Conservation (phyloP, 345 rosid species). For the Fremontodendron californicum region DNA sequence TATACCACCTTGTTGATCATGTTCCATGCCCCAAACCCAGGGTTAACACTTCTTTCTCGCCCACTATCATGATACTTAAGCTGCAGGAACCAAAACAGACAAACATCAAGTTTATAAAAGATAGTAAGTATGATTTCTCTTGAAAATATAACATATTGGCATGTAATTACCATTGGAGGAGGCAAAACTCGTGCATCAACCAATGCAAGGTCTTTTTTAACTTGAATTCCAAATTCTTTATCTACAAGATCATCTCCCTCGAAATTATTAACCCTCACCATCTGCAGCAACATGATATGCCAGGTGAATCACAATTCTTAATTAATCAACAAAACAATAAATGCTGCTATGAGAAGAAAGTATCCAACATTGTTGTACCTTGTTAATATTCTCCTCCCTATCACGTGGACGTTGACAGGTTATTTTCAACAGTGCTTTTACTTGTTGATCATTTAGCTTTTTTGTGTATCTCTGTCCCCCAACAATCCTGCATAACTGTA, state of each 20-base stretch:
- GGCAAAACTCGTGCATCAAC: slow-evolving; percentile 67
- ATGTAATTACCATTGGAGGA: slow-evolving; percentile 49
- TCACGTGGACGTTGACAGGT: slow-evolving; percentile 63
- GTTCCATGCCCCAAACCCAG: slow-evolving; percentile 68
- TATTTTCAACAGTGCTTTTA: slow-evolving; percentile 49
- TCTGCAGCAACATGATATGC: slow-evolving; percentile 29
- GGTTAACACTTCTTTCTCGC: slow-evolving; percentile 41
- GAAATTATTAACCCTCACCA: slow-evolving; percentile 20
- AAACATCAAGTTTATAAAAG: not conserved
- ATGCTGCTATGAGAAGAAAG: not conserved
- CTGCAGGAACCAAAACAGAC: slow-evolving; percentile 30
- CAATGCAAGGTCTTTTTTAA: slow-evolving; percentile 28
- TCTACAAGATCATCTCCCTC: slow-evolving; percentile 14
- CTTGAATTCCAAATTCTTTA: slow-evolving; percentile 57
- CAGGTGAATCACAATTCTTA: not conserved
- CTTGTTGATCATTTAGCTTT: slow-evolving; percentile 60
- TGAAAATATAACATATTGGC: not conserved
- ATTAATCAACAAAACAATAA: not conserved
- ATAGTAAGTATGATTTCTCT: not conserved
- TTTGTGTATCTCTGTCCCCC: slow-evolving; percentile 57
- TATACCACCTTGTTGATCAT: slow-evolving; percentile 62
- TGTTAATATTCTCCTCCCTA: slow-evolving; percentile 29
- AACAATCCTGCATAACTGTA: slow-evolving; percentile 57
- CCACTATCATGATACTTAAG: slow-evolving; percentile 64
- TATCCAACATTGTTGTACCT: slow-evolving; percentile 17